phyloP scores from a whole-genome alignment of 164 flowering plant genomes.

The Magnolia changhungtana region DNA sequence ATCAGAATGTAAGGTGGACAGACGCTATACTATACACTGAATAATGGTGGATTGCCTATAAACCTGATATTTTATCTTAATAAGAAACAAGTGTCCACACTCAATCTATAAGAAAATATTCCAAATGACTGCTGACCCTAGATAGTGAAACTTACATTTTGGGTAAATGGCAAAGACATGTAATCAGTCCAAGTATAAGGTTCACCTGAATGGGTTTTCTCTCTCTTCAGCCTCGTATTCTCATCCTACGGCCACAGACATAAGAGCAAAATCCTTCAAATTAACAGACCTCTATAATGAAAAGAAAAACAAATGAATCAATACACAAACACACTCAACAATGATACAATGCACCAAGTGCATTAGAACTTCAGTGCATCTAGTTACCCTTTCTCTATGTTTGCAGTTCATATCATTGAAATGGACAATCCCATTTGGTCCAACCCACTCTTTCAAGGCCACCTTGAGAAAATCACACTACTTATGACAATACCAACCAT shows the following conservation, averaged over 20 bases:
- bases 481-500: too few relatives aligned
- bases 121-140: not conserved
- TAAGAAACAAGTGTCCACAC: not conserved
- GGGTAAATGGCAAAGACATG: slow-evolving; percentile 84
- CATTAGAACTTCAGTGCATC: too few relatives aligned
- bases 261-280: not conserved
- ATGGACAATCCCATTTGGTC: too few relatives aligned
- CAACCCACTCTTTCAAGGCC: too few relatives aligned
- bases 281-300: not conserved
- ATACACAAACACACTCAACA: not conserved
- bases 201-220: slow-evolving; percentile 34
- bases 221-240: slow-evolving; percentile 72
- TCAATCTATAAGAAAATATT: too few relatives aligned
- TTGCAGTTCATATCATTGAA: too few relatives aligned
- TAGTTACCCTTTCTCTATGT: too few relatives aligned
- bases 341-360: too few relatives aligned
- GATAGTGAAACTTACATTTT: slow-evolving; percentile 59
- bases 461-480: too few relatives aligned
- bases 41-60: not conserved
- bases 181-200: slow-evolving; percentile 80
- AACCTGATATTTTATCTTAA: not conserved
- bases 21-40: not conserved
- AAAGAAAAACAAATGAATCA: not conserved
- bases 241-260: slow-evolving; percentile 54
- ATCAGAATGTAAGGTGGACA: not conserved